These are phyloP conservation scores for Phialophora expanda DNA, from an alignment of 2,329 filamentous ascomycete genomes.

Conservation along the genomic window DNA sequence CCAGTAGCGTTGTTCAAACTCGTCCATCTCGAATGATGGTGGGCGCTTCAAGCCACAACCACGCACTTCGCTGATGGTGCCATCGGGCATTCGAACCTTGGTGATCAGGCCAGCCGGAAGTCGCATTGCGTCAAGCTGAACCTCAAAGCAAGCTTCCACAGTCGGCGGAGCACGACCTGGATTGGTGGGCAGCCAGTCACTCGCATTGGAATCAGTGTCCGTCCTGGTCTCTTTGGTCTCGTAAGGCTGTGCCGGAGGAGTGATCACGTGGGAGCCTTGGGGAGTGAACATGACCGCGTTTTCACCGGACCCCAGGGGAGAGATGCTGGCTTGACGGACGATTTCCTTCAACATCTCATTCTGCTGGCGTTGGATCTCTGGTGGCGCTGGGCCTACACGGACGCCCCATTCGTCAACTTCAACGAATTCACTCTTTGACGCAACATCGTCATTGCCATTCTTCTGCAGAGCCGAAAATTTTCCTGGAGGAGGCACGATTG, in stretches of 20 bases:
- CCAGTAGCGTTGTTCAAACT: conserved; percentile 36
- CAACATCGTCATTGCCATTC: background rate
- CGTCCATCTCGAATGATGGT: conserved; percentile 35
- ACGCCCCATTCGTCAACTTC: conserved; percentile 38
- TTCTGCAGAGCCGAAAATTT: conserved; percentile 13
- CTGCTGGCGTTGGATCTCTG: conserved; percentile 32
- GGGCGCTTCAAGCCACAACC: conserved; percentile 34
- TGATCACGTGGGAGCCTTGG: conserved; percentile 12
- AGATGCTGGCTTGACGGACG: conserved; percentile 27
- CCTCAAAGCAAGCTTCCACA: conserved; percentile 34
- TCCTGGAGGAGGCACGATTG: conserved; percentile 37
- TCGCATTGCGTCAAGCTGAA: conserved; percentile 36
- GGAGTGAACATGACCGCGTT: conserved; percentile 17
- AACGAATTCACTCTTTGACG: conserved; percentile 9
- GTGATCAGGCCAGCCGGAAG: conserved; percentile 33
- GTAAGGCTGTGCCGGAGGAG: background rate
- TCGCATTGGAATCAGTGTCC: conserved; percentile 13
- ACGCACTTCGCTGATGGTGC: conserved; percentile 31
- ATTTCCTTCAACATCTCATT: conserved; percentile 30
- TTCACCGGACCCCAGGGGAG: conserved; percentile 22
- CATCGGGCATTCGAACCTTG: conserved; percentile 33
- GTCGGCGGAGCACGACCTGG: conserved; percentile 29
- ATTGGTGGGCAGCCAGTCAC: conserved; percentile 30
- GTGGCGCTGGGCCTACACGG: conserved; percentile 29
- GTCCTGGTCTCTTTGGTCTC: conserved; percentile 2